Conservation (phyloP, 768 basidiomycete species). For the Pleurotus tuoliensis region DNA sequence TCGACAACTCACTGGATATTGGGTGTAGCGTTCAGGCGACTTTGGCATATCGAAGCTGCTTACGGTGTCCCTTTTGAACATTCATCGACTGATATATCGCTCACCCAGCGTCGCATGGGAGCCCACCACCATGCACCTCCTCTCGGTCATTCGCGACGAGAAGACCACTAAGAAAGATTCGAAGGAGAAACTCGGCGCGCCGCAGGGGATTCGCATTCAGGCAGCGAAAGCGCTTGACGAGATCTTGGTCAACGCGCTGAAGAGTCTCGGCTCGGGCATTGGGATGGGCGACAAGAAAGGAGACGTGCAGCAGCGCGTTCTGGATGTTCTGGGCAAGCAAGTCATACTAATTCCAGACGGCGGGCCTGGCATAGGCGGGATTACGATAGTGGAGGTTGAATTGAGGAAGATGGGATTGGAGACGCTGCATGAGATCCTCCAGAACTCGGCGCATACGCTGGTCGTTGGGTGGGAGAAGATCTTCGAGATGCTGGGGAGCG, state of each 20-base stretch:
- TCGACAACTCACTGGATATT: neutral
- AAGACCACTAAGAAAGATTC: neutral
- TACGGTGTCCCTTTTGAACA: conserved; percentile 74
- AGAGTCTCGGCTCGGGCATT: conserved; percentile 51
- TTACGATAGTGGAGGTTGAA: conserved; percentile 58
- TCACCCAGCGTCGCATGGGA: conserved; percentile 84
- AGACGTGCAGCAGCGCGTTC: conserved; percentile 73
- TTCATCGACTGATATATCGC: conserved; percentile 83
- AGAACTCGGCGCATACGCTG: conserved; percentile 88
- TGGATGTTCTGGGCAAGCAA: conserved; percentile 83
- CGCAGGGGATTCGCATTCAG: conserved; percentile 79
- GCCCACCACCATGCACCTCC: conserved; percentile 72
- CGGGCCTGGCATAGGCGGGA: conserved; percentile 1
- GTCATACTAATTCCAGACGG: conserved; percentile 48
- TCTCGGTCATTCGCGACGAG: conserved; percentile 68
- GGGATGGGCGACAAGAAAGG: conserved; percentile 52
- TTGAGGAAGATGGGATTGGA: conserved; percentile 86
- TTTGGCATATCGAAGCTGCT: conserved; percentile 91
- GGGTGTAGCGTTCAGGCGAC: conserved; percentile 75
- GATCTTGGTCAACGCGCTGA: conserved; percentile 72
- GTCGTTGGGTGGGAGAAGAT: conserved; percentile 92
- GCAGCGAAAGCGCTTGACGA: conserved; percentile 87
- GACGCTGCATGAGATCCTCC: conserved; percentile 85
- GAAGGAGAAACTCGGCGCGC: conserved; percentile 38
- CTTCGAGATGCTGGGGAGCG: conserved; percentile 87